Conservation (phyloP, 495 filamentous ascomycete species). For the Terfezia claveryi region DNA sequence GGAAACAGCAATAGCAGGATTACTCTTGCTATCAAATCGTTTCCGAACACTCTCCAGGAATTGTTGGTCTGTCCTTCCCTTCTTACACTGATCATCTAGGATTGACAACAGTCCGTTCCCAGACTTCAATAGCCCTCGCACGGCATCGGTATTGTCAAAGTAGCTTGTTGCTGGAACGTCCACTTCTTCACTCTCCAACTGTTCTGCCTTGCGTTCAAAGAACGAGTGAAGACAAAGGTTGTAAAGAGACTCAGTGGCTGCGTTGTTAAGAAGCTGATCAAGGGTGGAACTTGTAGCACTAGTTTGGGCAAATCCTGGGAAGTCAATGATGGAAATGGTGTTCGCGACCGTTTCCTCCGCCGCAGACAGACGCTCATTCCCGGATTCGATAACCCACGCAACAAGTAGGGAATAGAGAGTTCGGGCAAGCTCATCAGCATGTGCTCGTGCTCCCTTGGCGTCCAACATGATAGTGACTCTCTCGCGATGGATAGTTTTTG, state of each 20-base stretch:
- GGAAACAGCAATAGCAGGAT: slow-evolving; percentile 56
- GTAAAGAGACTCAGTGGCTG: slow-evolving; percentile 74
- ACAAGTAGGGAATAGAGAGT: slow-evolving; percentile 92
- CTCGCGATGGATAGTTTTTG: slow-evolving; percentile 82
- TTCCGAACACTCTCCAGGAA: slow-evolving; percentile 75
- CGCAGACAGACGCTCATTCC: slow-evolving; percentile 79
- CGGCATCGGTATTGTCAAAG: slow-evolving; percentile 90
- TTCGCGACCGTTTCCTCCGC: slow-evolving; percentile 73
- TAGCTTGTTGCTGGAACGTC: slow-evolving; percentile 76
- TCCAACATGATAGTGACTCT: slow-evolving; percentile 95
- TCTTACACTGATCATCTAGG: slow-evolving; percentile 79
- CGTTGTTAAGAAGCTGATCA: slow-evolving; percentile 87
- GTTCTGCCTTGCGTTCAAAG: slow-evolving; percentile 78
- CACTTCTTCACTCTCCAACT: slow-evolving; percentile 82
- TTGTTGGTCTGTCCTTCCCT: slow-evolving; percentile 69
- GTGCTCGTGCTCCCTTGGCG: slow-evolving; percentile 65
- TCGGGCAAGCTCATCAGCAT: slow-evolving; percentile 81
- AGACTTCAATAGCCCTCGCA: slow-evolving; percentile 70
- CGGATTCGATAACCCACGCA: slow-evolving; percentile 72
- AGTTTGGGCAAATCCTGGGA: slow-evolving; percentile 78
- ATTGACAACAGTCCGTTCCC: slow-evolving; percentile 86
- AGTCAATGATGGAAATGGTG: slow-evolving; percentile 86
- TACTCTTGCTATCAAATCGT: slow-evolving; percentile 80
- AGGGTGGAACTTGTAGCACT: slow-evolving; percentile 61
- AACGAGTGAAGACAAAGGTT: slow-evolving; percentile 87